Conservation (phyloP, 176 grass and related monocot genomes). For the Avena sativa region DNA sequence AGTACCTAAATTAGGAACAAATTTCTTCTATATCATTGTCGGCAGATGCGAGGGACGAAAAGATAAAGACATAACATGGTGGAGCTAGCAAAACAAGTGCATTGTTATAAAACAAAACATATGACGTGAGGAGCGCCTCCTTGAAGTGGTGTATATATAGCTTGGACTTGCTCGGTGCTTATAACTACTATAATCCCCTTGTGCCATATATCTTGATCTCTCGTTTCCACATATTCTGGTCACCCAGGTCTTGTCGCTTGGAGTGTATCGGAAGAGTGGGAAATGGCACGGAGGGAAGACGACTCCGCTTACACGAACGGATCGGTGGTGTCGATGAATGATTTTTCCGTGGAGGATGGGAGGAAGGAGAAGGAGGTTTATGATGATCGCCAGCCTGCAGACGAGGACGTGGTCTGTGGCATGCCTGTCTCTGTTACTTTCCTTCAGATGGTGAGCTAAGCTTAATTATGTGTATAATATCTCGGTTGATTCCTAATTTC, state of each 20-base stretch:
- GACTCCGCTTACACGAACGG: constrained; percentile 48
- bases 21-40: background rate
- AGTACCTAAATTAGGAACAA: background rate
- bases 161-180: background rate
- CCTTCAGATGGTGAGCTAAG: constrained; percentile 44
- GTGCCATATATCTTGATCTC: background rate
- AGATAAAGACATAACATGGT: constrained; percentile 2
- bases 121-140: background rate
- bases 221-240: background rate
- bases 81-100: background rate
- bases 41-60: background rate
- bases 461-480: background rate
- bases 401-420: constrained; percentile 21
- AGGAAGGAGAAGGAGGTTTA: constrained; percentile 32
- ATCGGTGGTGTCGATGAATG: constrained; percentile 46
- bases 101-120: background rate
- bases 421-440: constrained; percentile 16
- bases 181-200: background rate
- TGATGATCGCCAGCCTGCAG: background rate
- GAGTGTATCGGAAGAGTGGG: background rate
- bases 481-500: background rate
- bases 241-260: background rate
- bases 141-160: constrained; percentile 13
- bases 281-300: constrained; percentile 52
- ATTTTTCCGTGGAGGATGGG: constrained; percentile 43